Conservation (phyloP, 768 basidiomycete genomes). For the Zangia roseola region DNA sequence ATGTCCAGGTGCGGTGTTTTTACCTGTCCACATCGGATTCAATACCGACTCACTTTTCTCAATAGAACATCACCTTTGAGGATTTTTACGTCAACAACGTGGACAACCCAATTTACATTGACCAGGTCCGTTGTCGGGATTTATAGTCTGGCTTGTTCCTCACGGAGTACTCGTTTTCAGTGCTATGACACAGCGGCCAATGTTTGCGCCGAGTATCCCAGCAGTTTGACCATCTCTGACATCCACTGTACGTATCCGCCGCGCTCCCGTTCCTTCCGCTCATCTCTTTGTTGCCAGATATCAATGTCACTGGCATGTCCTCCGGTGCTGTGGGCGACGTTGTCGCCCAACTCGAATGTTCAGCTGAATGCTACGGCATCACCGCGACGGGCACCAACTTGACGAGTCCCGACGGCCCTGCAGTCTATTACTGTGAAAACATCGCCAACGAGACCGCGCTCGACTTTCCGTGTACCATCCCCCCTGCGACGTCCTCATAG, state of each 20-base stretch:
- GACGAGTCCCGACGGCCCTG: conserved; percentile 32
- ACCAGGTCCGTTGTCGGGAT: conserved; percentile 26
- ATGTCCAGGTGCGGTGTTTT: conserved; percentile 32
- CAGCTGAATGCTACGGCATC: conserved; percentile 36
- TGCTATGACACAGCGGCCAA: conserved; percentile 37
- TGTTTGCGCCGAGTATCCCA: conserved; percentile 39
- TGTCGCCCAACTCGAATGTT: conserved; percentile 44
- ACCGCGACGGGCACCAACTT: conserved; percentile 31
- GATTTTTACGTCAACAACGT: conserved; percentile 35
- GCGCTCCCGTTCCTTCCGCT: not conserved
- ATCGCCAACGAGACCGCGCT: conserved; percentile 31
- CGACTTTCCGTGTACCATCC: conserved; percentile 25
- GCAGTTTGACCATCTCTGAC: conserved; percentile 39
- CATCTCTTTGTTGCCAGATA: conserved; percentile 19
- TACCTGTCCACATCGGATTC: not conserved
- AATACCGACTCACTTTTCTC: not conserved
- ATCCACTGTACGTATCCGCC: conserved; percentile 35
- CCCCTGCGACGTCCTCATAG: conserved; percentile 2
- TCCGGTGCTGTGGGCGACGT: conserved; percentile 39
- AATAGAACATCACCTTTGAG: conserved; percentile 24
- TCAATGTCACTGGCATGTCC: conserved; percentile 43
- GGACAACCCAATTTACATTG: conserved; percentile 42
- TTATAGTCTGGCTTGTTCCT: not conserved
- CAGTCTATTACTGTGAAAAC: conserved; percentile 37
- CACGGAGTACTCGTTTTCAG: conserved; percentile 13